Conservation (phyloP, 164 flowering plant species). For the Malania oleifera region DNA sequence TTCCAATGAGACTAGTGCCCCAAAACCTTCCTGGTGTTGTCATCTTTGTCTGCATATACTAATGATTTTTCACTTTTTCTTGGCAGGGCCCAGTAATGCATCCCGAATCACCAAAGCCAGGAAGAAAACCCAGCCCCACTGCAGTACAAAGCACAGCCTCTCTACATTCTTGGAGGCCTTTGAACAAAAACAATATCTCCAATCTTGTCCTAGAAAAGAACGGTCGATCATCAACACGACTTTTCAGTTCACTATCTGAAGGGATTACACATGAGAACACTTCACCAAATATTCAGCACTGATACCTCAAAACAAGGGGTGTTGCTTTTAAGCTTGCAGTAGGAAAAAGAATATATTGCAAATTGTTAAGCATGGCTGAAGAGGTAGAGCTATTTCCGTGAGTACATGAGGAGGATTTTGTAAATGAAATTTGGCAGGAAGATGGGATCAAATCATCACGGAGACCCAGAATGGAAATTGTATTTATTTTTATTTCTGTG, state of each 20-base stretch:
- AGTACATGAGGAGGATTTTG: background rate
- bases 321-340: no score
- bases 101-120: conserved; percentile 10
- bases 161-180: conserved; percentile 15
- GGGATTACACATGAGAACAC: conserved; percentile 21
- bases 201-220: conserved; percentile 17
- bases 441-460: no score
- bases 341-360: no score
- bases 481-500: no score
- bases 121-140: conserved; percentile 13
- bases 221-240: background rate
- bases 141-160: conserved; percentile 3
- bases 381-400: background rate
- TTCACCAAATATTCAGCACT: conserved; percentile 26
- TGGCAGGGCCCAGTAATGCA: conserved; percentile 20
- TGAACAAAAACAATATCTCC: conserved; percentile 8
- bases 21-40: background rate
- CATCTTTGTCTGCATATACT: background rate
- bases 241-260: conserved; percentile 11
- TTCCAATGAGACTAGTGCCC: no score
- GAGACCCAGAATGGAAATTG: no score
- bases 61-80: background rate
- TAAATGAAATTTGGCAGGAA: no score
- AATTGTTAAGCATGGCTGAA: background rate
- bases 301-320: background rate